Base-by-base conservation (phyloP, 208 protist species). In the Leishmania arabica region DNA sequence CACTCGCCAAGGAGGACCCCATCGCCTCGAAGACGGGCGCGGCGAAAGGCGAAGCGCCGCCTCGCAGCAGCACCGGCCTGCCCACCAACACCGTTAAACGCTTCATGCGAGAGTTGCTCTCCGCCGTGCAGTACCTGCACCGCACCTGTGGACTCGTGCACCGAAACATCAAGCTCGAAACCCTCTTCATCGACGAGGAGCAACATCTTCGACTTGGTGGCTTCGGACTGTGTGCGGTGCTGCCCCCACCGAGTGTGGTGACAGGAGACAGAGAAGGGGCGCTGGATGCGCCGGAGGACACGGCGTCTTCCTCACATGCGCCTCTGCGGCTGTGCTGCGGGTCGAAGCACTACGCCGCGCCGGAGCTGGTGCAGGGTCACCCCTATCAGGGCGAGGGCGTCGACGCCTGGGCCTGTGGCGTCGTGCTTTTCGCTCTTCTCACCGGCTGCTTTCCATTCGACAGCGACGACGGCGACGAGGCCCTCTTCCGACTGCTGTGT, bases 321-420 rank as follows among this genome's bases (percentile, higher is more conserved):
- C 84, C 80, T 65, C 80, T 96, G 62, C 77, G 84, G 79, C 80
- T 97, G 69, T 95, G 90, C 80, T 97, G 92, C 62, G 95, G 93
- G 5, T 95, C 95, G 49, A 94, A 89, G 76, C 92, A 96, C 82
- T 98, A 97, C 87, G 91, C 93, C n/a, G 92, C 98, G 19, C 96
- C 98, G 3, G 97, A 99, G 87, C 86, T 99, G 47, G 83, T 99
- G 40, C 75, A 86, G 69, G 91, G 93, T 2, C 80, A 89, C 21
- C 84, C 88, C 3, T 98, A 99, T 88, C 92, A 96, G 37, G 98
- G 98, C 19, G 80, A 88, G 51, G 89, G 89, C 19, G 95, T 99
- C 9, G 99, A 99, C 89, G 98, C 97, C 88, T 99, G 98, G 98
- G 91, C 94, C 5, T 94, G 95, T 49, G 99, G 99, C 66, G 96